phyloP scores from a whole-genome alignment of 2,329 filamentous ascomycete species.

The Colletotrichum truncatum region DNA sequence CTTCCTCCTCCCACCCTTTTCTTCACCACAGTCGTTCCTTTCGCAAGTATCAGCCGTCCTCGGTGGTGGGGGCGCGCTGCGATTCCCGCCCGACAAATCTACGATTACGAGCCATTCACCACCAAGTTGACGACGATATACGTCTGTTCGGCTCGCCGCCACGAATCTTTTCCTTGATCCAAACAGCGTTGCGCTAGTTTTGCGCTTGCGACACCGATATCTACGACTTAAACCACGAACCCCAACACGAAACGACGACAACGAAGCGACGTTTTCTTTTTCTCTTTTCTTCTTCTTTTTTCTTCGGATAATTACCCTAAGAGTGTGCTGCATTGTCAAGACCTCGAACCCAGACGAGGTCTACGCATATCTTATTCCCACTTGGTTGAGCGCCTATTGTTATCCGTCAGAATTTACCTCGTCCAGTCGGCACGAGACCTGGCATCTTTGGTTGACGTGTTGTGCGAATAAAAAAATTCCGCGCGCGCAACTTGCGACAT shows the following conservation, averaged over 20 bases:
- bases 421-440: neutral
- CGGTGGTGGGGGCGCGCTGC: slow-evolving; percentile 31
- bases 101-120: slow-evolving; percentile 22
- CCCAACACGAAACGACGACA: slow-evolving; percentile 19
- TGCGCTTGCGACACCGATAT: slow-evolving; percentile 16
- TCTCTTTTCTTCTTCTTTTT: slow-evolving; percentile 5
- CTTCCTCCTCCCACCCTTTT: slow-evolving; percentile 26
- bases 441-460: neutral
- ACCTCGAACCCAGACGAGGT: slow-evolving; percentile 17
- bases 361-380: neutral
- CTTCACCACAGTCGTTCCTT: slow-evolving; percentile 31
- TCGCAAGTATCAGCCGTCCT: slow-evolving; percentile 30
- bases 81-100: slow-evolving; percentile 17
- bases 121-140: slow-evolving; percentile 3
- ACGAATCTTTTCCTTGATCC: slow-evolving; percentile 22
- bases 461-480: neutral
- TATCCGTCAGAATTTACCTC: neutral
- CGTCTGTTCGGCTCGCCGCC: slow-evolving; percentile 1
- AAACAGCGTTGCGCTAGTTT: neutral
- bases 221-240: slow-evolving; percentile 13
- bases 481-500: neutral
- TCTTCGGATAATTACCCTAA: neutral
- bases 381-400: neutral
- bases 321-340: neutral
- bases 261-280: slow-evolving; percentile 13